Base-by-base conservation (phyloP, 345 rosid species). In the Diplotaxis tenuifolia region DNA sequence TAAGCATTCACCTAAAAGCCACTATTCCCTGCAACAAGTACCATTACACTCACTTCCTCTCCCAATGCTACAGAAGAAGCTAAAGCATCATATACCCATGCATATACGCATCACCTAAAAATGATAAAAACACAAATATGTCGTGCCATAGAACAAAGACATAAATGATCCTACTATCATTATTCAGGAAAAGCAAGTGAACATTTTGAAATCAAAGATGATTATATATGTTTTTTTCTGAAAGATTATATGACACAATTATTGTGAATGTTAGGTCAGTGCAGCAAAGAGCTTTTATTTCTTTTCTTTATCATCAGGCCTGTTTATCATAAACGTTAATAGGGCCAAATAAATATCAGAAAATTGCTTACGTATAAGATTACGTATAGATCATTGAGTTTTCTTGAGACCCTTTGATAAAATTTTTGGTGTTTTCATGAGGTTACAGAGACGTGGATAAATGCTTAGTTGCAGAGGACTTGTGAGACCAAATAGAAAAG, bases 1-100 rank as follows among this genome's bases (percentile, higher is more conserved):
- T 60, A 66, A 77, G 73, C 80, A 73, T 77, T 77, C 73, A 67
- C 72, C 76, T 67, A 73, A 77, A 71, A 72, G 77, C 69, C 80
- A 77, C 69, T 72, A 66, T 61, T 66, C 40, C 6, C 73, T 77
- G 73, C 20, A 50, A 71, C 69, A 60, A 60, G 73, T 72, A 72
- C 73, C 67, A 59, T 29, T 36, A 58, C 76, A 71, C 68, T 77
- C 57, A 71, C 70, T 68, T 54, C 45, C 59, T 72, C 77, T 67
- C 73, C 52, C 73, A 71, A 66, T 66, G 69, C 59, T 72, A 71
- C 69, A 64, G 66, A 67, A 67, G 73, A 77, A 77, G 56, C 60
- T 71, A 59, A 65, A 67, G 23, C 47, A 60, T 27, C 28, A 67
- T 67, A 58, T 36, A 77, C 47, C 56, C 67, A 70, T 70, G 76